These are phyloP conservation scores for Colletotrichum shisoi DNA, from an alignment of 2,329 filamentous ascomycete species.

Conservation along the genomic window DNA sequence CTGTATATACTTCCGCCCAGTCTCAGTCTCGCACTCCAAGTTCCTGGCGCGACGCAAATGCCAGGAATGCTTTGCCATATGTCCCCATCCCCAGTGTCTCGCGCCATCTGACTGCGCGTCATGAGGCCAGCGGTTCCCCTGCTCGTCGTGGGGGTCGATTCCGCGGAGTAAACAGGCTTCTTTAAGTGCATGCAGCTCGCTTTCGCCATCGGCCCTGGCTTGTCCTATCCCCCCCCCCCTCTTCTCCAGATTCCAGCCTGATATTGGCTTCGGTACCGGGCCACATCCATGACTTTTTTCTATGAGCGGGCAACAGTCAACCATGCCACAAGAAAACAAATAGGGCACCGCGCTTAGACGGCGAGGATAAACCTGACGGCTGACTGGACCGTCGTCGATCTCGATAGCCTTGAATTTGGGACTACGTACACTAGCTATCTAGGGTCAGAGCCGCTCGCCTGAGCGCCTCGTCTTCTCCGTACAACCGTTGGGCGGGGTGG, in stretches of 20 bases:
- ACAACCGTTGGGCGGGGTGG: neutral
- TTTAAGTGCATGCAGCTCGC: conserved; percentile 35
- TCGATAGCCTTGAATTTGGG: neutral
- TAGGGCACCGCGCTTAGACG: neutral
- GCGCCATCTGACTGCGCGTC: conserved; percentile 8
- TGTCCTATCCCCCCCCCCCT: neutral
- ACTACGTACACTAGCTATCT: neutral
- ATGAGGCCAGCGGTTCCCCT: conserved; percentile 11
- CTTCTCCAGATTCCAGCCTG: conserved; percentile 8
- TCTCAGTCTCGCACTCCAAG: too few species aligned
- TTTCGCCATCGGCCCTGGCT: conserved; percentile 18
- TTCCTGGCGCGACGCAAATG: neutral
- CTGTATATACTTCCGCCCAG: neutral
- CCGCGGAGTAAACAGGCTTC: conserved; percentile 19
- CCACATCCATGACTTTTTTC: conserved; percentile 7
- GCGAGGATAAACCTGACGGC: neutral
- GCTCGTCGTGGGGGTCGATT: conserved; percentile 13
- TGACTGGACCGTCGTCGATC: neutral
- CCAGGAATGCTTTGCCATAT: neutral
- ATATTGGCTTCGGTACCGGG: conserved; percentile 11
- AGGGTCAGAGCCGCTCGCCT: neutral
- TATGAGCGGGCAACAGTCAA: neutral
- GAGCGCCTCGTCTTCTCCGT: neutral
- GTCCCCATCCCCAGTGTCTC: conserved; percentile 10
- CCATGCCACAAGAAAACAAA: neutral